Evolutionary conservation across 805 yeast genomes (phyloP).

Genomic region (Limtongozyma cylindracea): DNA sequence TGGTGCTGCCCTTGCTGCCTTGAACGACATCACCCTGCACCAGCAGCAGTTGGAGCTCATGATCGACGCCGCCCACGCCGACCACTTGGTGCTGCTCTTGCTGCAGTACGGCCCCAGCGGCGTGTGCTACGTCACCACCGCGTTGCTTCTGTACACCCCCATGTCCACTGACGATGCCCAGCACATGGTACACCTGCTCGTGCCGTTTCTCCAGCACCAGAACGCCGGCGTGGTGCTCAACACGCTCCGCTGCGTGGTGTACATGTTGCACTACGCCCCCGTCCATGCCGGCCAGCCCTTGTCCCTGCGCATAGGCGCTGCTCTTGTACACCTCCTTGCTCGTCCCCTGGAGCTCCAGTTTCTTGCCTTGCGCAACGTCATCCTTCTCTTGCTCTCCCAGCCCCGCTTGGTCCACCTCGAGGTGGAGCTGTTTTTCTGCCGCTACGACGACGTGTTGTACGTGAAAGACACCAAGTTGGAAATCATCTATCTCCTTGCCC

Average conservation of each 20-base stretch:
- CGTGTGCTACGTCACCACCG: slow-evolving; percentile 23
- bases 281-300: slow-evolving; percentile 27
- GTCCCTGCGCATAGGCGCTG: slow-evolving; percentile 34
- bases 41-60: slow-evolving; percentile 21
- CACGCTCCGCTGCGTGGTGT: slow-evolving; percentile 45
- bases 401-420: slow-evolving; percentile 35
- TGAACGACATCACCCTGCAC: slow-evolving; percentile 36
- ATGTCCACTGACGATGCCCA: slow-evolving; percentile 39
- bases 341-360: slow-evolving; percentile 73
- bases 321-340: slow-evolving; percentile 40
- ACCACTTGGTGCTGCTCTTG: slow-evolving; percentile 9
- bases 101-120: too few species aligned
- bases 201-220: slow-evolving; percentile 57
- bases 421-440: slow-evolving; percentile 62
- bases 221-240: slow-evolving; percentile 66
- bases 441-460: slow-evolving; percentile 66
- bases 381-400: slow-evolving; percentile 41
- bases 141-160: slow-evolving; percentile 50
- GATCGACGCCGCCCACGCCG: slow-evolving; percentile 20
- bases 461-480: slow-evolving; percentile 80
- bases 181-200: slow-evolving; percentile 30
- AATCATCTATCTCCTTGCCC: slow-evolving; percentile 58
- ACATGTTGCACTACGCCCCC: slow-evolving; percentile 44
- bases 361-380: slow-evolving; percentile 56
- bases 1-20: slow-evolving; percentile 44